Percentiles rank a stretch among this genome's conserved stretches.
Evolutionary conservation across 495 filamentous ascomycete species (phyloP).

Genomic region (Ascodesmis nigricans): DNA sequence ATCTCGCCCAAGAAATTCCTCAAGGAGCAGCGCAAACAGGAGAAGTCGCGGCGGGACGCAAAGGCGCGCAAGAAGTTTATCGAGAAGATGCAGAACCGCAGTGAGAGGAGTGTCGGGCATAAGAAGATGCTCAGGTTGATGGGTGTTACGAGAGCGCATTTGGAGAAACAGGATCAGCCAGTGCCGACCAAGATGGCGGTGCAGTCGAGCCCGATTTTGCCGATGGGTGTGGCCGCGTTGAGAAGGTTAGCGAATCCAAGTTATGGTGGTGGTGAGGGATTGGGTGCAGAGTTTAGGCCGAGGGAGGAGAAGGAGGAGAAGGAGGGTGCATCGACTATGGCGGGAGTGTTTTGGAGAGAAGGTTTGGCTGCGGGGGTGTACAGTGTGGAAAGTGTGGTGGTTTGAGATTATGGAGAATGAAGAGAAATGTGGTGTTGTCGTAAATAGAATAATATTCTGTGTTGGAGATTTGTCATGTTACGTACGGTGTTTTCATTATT

Average conservation of each 20-base stretch:
- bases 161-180: slow-evolving; percentile 3
- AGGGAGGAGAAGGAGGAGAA: slow-evolving; percentile 8
- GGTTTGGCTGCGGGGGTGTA: slow-evolving; percentile 19
- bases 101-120: neutral
- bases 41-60: no score
- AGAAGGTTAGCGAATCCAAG: slow-evolving; percentile 1
- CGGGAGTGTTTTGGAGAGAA: slow-evolving; percentile 7
- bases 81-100: slow-evolving; percentile 1
- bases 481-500: no score
- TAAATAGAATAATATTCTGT: no score
- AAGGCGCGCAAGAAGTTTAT: neutral
- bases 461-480: no score
- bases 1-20: neutral
- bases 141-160: neutral
- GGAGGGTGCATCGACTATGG: slow-evolving; percentile 7
- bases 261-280: slow-evolving; percentile 1
- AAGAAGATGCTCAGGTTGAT: slow-evolving; percentile 3
- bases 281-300: slow-evolving; percentile 3
- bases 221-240: neutral
- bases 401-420: no score
- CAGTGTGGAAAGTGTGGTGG: slow-evolving; percentile 20
- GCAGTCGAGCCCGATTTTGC: neutral
- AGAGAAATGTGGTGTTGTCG: no score
- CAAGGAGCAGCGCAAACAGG: neutral
- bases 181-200: neutral